phyloP scores from a whole-genome alignment of 2,329 filamentous ascomycete species.

The Calycina marina region DNA sequence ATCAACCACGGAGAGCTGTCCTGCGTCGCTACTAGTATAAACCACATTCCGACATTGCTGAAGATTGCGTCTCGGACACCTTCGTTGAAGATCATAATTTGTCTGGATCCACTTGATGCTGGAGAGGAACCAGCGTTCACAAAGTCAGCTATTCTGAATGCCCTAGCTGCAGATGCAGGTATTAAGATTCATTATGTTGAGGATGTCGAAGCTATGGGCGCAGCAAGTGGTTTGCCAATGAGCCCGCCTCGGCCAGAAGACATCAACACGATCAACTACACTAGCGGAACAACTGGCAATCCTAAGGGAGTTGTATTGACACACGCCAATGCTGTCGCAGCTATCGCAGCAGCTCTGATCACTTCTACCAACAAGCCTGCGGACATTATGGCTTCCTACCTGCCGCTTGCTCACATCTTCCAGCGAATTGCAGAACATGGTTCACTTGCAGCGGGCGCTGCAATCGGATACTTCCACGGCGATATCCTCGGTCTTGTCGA shows the following conservation, averaged over 20 bases:
- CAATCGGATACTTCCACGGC: constrained; percentile 87
- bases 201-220: constrained; percentile 72
- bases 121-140: constrained; percentile 65
- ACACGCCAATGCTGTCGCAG: constrained; percentile 68
- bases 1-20: constrained; percentile 74
- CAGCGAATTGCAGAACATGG: constrained; percentile 71
- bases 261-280: constrained; percentile 81
- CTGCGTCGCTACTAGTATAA: constrained; percentile 64
- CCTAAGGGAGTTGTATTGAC: constrained; percentile 77
- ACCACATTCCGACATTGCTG: constrained; percentile 67
- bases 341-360: constrained; percentile 44
- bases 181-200: constrained; percentile 66
- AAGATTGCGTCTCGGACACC: constrained; percentile 68
- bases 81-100: constrained; percentile 74
- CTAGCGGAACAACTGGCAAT: constrained; percentile 68
- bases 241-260: constrained; percentile 62
- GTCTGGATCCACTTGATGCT: constrained; percentile 65
- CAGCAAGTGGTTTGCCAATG: constrained; percentile 51
- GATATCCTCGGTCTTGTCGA: constrained; percentile 78
- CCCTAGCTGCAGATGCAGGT: constrained; percentile 58
- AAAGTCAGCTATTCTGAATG: constrained; percentile 64
- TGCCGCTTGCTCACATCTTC: constrained; percentile 90
- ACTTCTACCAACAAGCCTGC: constrained; percentile 31
- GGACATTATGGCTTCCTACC: constrained; percentile 68
- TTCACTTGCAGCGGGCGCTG: constrained; percentile 54